Percentiles rank a stretch among this genome's conserved stretches.
phyloP scores from a whole-genome alignment of 306 rosid species.

The Heteromeles arbutifolia region DNA sequence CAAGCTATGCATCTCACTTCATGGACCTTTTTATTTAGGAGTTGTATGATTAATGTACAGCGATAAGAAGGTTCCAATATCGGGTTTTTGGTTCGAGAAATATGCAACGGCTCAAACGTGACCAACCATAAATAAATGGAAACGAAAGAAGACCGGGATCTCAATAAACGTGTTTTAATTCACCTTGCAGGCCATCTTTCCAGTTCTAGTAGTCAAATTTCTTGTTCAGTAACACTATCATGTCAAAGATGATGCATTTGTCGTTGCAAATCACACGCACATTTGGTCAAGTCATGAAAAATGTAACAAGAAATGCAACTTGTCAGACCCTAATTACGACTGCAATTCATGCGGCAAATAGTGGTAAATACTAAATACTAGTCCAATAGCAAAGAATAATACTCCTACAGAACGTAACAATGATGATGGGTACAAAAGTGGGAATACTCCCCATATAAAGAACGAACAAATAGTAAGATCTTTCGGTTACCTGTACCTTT shows the following conservation, averaged over 20 bases:
- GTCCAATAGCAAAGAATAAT: slow-evolving; percentile 2
- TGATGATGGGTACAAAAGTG: slow-evolving; percentile 2
- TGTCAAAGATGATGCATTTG: neutral
- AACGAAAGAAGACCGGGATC: neutral
- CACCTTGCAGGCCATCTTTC: neutral
- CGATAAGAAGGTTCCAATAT: neutral
- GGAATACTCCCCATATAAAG: slow-evolving; percentile 3
- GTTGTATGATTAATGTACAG: too few species aligned
- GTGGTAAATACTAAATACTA: neutral
- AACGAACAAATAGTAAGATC: neutral
- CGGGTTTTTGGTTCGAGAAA: neutral
- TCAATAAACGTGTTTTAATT: neutral
- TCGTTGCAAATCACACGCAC: neutral
- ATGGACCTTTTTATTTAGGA: neutral
- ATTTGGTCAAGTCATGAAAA: neutral
- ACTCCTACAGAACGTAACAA: neutral
- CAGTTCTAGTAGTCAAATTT: too few species aligned
- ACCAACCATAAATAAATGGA: neutral
- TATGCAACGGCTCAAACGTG: neutral
- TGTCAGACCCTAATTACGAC: neutral
- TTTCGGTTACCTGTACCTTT: slow-evolving; percentile 10
- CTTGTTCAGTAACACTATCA: neutral
- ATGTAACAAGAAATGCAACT: neutral
- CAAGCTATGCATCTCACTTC: neutral
- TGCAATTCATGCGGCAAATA: neutral